Conservation (phyloP, 2,329 filamentous ascomycete species). For the Penicillium sp. region DNA sequence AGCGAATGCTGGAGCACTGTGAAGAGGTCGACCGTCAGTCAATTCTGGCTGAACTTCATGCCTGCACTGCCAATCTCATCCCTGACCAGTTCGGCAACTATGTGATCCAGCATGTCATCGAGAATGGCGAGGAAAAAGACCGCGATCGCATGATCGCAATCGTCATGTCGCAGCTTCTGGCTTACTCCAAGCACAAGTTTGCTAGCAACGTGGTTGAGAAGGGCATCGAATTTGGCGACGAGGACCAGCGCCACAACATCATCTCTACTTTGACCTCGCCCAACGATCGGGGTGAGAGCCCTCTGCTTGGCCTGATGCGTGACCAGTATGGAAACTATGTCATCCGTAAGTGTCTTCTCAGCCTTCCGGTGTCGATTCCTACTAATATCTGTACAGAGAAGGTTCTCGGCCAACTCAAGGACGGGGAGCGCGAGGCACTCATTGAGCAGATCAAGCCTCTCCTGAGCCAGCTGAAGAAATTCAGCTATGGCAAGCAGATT, state of each 20-base stretch:
- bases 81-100: constrained; percentile 93
- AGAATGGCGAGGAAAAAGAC: constrained; percentile 69
- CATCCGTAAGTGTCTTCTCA: constrained; percentile 64
- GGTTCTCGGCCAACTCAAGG: constrained; percentile 62
- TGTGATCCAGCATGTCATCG: constrained; percentile 86
- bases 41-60: constrained; percentile 75
- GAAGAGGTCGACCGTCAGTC: constrained; percentile 64
- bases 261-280: constrained; percentile 58
- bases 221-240: constrained; percentile 69
- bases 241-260: constrained; percentile 66
- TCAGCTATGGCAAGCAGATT: constrained; percentile 62
- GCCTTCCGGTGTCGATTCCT: background rate
- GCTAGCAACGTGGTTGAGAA: constrained; percentile 97
- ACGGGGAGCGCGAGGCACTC: constrained; percentile 56
- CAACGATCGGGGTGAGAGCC: constrained; percentile 61
- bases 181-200: constrained; percentile 88
- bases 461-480: constrained; percentile 59
- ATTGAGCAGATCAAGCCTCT: constrained; percentile 61
- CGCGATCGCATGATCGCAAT: constrained; percentile 66
- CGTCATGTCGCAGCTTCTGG: constrained; percentile 66
- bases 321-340: constrained; percentile 96
- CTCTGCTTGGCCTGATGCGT: constrained; percentile 73
- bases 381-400: constrained; percentile 60
- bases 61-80: constrained; percentile 66
- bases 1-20: constrained; percentile 82